Evolutionary conservation across 306 rosid species (phyloP).

Genomic region (Sesbania bispinosa): DNA sequence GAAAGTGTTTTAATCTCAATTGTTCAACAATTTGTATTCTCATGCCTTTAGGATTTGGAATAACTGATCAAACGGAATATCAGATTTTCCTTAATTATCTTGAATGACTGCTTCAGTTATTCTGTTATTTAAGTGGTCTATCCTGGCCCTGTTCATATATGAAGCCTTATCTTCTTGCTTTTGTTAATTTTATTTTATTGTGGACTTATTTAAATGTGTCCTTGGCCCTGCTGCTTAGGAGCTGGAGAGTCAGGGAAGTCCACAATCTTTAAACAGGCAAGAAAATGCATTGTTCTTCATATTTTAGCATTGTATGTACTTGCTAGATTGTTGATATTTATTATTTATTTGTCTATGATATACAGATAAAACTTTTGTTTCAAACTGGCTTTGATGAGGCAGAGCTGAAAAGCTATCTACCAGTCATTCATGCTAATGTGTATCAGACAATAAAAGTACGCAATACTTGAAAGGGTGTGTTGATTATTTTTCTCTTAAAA

Average conservation of each 20-base stretch:
- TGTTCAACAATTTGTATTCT: background rate
- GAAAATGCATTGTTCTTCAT: constrained; percentile 21
- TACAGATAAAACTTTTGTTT: constrained; percentile 93
- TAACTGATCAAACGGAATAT: background rate
- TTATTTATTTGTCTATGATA: background rate
- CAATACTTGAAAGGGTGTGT: constrained; percentile 99
- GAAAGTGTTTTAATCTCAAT: background rate
- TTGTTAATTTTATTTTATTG: background rate
- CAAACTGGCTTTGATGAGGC: constrained; percentile 97
- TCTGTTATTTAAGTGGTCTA: background rate
- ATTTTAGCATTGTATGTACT: background rate
- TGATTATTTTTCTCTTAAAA: constrained; percentile 80
- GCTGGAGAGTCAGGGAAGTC: constrained; percentile 98
- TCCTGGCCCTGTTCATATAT: background rate
- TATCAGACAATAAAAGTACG: constrained; percentile 99
- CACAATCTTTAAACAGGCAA: constrained; percentile 93
- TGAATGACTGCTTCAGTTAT: background rate
- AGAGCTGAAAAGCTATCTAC: constrained; percentile 83
- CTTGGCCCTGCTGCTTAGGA: constrained; percentile 41
- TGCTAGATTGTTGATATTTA: constrained; percentile 15
- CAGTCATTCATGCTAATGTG: constrained; percentile 97
- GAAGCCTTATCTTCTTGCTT: background rate
- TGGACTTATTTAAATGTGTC: constrained; percentile 2
- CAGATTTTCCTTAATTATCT: background rate
- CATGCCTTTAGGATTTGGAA: background rate